A percentile compares a stretch with the other conserved stretches of the same genome.
phyloP scores from a whole-genome alignment of 371 early-diverging fungal genomes.

The Syncephalis fuscata region DNA sequence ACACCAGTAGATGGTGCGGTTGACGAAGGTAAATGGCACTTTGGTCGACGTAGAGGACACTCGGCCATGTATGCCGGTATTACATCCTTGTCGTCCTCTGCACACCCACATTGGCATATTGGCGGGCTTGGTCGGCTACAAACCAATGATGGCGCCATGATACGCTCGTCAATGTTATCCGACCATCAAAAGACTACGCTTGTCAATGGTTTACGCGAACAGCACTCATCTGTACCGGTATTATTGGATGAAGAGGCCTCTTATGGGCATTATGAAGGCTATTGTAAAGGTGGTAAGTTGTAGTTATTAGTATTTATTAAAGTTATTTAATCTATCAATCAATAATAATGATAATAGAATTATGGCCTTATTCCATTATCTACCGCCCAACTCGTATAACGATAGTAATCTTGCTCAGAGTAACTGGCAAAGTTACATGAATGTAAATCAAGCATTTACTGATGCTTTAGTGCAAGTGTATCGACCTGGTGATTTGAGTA shows the following conservation, averaged over 20 bases:
- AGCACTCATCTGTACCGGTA: constrained; percentile 51
- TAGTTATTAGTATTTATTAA: neutral
- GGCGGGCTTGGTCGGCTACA: constrained; percentile 46
- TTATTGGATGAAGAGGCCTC: constrained; percentile 56
- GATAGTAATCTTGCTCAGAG: constrained; percentile 35
- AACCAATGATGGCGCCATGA: constrained; percentile 18
- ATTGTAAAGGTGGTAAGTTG: constrained; percentile 67
- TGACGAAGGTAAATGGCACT: constrained; percentile 8
- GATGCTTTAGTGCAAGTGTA: constrained; percentile 55
- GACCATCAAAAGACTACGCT: constrained; percentile 18
- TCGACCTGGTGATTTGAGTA: constrained; percentile 71
- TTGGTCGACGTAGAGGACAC: constrained; percentile 40
- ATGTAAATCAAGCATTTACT: constrained; percentile 77
- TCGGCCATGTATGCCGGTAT: constrained; percentile 64
- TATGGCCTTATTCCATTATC: constrained; percentile 99
- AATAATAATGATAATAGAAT: constrained; percentile 19
- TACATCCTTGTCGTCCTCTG: constrained; percentile 23
- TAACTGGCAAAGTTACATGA: constrained; percentile 73
- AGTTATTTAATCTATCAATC: neutral
- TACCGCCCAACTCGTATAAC: constrained; percentile 74
- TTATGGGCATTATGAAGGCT: constrained; percentile 72
- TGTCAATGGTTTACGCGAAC: constrained; percentile 12
- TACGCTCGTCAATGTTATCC: constrained; percentile 11
- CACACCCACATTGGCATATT: constrained; percentile 31
- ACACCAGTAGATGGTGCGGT: neutral